Percentiles rank a stretch among this genome's conserved stretches.
phyloP scores from a whole-genome alignment of 169 alveolate species.

The Plasmodium relictum region DNA sequence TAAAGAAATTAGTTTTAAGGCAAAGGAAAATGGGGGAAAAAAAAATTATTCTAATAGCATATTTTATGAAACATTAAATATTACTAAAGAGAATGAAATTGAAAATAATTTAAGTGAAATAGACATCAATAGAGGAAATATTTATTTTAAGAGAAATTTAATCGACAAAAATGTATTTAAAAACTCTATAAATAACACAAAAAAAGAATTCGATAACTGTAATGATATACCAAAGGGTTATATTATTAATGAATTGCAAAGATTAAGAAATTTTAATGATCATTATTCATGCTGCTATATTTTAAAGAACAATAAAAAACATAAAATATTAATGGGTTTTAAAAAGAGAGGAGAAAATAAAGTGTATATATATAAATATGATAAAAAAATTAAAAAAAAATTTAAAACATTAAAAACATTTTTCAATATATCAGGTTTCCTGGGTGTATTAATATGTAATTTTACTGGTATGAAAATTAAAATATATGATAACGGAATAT shows the following conservation, averaged over 20 bases:
- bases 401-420: conserved; percentile 25
- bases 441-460: conserved; percentile 69
- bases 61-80: conserved; percentile 57
- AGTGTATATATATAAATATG: conserved; percentile 69
- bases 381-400: conserved; percentile 62
- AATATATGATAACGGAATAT: conserved; percentile 75
- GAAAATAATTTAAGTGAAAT: conserved; percentile 26
- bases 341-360: conserved; percentile 76
- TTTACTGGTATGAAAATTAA: conserved; percentile 77
- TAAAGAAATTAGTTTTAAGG: conserved; percentile 33
- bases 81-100: conserved; percentile 12
- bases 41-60: conserved; percentile 2
- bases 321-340: conserved; percentile 69
- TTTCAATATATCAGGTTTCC: conserved; percentile 65
- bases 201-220: conserved; percentile 29
- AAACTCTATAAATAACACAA: conserved; percentile 29
- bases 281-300: conserved; percentile 73
- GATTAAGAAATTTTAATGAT: conserved; percentile 68
- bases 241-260: conserved; percentile 44
- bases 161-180: conserved; percentile 58
- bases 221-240: conserved; percentile 73
- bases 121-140: conserved; percentile 42
- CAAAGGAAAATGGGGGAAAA: conserved; percentile 4
- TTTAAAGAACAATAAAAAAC: conserved; percentile 65
- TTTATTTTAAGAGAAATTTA: conserved; percentile 70